Base-by-base conservation (phyloP, 306 rosid species). In the Vicia villosa region DNA sequence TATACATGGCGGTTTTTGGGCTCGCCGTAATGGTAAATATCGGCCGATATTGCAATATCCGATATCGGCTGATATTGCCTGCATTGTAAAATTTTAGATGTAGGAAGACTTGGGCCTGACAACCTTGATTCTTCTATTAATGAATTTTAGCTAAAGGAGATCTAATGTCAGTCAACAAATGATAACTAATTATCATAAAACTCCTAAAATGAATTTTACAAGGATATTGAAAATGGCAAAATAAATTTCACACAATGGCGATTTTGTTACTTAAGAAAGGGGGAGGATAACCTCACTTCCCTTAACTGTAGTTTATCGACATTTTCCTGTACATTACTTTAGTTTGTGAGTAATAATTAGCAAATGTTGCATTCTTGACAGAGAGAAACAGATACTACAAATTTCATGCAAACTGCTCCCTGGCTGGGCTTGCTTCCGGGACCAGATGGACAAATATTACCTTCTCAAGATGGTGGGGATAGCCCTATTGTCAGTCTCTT, bases 371-470 rank as follows among this genome's bases (percentile, higher is more conserved):
- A 36, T 78, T 74, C 77, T 77, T 73, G 46, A 62, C 91, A 94
- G 98, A 90, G 95, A 78, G 97, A 94, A 78, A 80, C 80, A 57
- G 98, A 94, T 74, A 76, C 96, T 22, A 87, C 68, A 67, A 83
- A 87, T 81, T 94, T 94, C 90, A 85, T 94, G 97, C 98, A 94
- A 87, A 94, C 90, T 54, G 92, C 96, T 75, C 96, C 98, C 8
- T 94, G 98, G 98, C 78, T 94, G 83, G 98, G 98, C 47, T 82
- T 94, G 81, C 76, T 90, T 84, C 95, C 98, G 72, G 94, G 97
- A 64, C 74, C 84, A 69, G 97, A 94, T 30, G 98, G 98, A 69
- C 98, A 90, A 85, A 74, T 94, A 74, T 61, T 84, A 77, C 86
- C 90, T 72, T 80, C 90, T 76, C 90, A 88, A 80, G 91, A 90